A percentile compares a stretch with the other conserved stretches of the same genome.
These are phyloP conservation scores for Balakata baccata DNA, from an alignment of 345 rosid genomes.

Conservation along the genomic window DNA sequence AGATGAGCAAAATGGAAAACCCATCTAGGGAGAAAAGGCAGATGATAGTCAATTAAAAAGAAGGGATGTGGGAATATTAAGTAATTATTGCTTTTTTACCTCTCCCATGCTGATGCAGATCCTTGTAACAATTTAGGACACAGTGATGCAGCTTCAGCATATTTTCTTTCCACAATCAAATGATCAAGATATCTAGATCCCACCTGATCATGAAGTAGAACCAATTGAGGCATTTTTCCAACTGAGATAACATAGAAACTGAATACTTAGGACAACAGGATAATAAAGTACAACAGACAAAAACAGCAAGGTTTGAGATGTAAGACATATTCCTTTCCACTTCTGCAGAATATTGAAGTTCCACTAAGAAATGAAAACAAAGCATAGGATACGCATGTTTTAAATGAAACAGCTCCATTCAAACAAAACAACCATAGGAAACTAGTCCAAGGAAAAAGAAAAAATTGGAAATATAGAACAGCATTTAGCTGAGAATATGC, in stretches of 20 bases:
- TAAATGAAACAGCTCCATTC: neutral
- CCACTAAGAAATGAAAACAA: neutral
- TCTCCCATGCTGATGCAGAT: conserved; percentile 97
- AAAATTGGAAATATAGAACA: neutral
- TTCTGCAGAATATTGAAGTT: neutral
- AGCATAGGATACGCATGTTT: neutral
- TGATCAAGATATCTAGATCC: conserved; percentile 99
- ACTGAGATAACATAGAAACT: conserved; percentile 14
- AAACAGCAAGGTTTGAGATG: neutral
- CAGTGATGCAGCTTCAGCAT: conserved; percentile 95
- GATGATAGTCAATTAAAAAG: conserved; percentile 19
- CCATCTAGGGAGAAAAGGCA: conserved; percentile 61
- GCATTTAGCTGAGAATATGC: neutral
- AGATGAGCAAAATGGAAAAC: conserved; percentile 99
- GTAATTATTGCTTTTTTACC: conserved; percentile 43
- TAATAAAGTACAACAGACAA: neutral
- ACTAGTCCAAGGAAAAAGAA: neutral
- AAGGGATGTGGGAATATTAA: conserved; percentile 20
- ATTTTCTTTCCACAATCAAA: conserved; percentile 93
- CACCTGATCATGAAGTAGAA: conserved; percentile 50
- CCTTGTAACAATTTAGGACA: conserved; percentile 93
- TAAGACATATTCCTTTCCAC: neutral
- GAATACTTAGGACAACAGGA: conserved; percentile 5
- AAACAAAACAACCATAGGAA: neutral
- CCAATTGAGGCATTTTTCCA: conserved; percentile 10